Percentiles rank a stretch among this genome's conserved stretches.
These are phyloP conservation scores for Globomyces pollinis-pini DNA, from an alignment of 192 early-diverging fungal genomes.

Conservation along the genomic window DNA sequence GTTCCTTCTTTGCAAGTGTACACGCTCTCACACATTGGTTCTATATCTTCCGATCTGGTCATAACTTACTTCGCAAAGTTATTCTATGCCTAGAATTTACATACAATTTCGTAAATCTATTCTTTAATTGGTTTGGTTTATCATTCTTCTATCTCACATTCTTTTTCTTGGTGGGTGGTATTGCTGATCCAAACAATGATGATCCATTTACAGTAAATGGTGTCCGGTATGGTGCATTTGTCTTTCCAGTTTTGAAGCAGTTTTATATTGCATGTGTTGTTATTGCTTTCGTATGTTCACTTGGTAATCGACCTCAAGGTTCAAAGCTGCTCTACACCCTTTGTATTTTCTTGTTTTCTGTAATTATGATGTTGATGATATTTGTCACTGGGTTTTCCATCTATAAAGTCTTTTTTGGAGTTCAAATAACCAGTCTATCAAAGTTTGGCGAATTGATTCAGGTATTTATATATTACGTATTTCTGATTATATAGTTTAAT, in stretches of 20 bases:
- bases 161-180: slow-evolving; percentile 31
- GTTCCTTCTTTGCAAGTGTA: slow-evolving; percentile 74
- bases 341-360: slow-evolving; percentile 36
- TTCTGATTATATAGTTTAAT: slow-evolving; percentile 17
- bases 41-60: slow-evolving; percentile 61
- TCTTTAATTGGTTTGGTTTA: slow-evolving; percentile 41
- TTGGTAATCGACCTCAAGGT: slow-evolving; percentile 46
- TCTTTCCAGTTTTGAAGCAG: slow-evolving; percentile 10
- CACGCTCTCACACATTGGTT: slow-evolving; percentile 57
- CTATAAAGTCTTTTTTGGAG: slow-evolving; percentile 5
- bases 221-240: slow-evolving; percentile 26
- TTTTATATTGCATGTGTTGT: slow-evolving; percentile 22
- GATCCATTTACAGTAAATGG: slow-evolving; percentile 4
- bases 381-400: slow-evolving; percentile 11
- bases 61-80: slow-evolving; percentile 52
- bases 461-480: slow-evolving; percentile 5
- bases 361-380: slow-evolving; percentile 36
- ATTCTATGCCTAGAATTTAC: slow-evolving; percentile 53
- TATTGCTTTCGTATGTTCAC: slow-evolving; percentile 31
- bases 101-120: slow-evolving; percentile 42
- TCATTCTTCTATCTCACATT: slow-evolving; percentile 59
- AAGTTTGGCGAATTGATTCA: slow-evolving; percentile 16
- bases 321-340: slow-evolving; percentile 21
- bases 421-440: slow-evolving; percentile 9
- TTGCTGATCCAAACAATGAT: slow-evolving; percentile 7